These are phyloP conservation scores for Colletotrichum scovillei DNA, from an alignment of 2,329 filamentous ascomycete genomes.

Conservation along the genomic window DNA sequence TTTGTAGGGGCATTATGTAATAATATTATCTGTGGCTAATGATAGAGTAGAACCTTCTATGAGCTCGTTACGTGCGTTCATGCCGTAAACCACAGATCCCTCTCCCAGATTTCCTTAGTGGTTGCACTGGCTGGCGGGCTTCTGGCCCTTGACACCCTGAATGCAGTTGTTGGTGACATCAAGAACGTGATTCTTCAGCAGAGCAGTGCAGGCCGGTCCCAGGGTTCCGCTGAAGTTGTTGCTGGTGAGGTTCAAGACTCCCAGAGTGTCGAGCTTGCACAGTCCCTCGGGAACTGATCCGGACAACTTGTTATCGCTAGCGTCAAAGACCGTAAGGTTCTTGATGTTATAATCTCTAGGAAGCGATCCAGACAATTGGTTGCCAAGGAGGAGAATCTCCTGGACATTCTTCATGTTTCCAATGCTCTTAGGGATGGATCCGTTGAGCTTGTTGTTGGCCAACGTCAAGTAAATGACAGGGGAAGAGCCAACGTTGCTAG, in stretches of 20 bases:
- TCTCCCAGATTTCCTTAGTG: background rate
- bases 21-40: background rate
- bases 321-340: conserved; percentile 17
- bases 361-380: conserved; percentile 1
- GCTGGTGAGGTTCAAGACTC: conserved; percentile 4
- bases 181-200: background rate
- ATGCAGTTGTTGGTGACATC: conserved; percentile 19
- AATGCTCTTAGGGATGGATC: background rate
- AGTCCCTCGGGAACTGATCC: conserved; percentile 4
- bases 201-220: conserved; percentile 8
- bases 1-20: background rate
- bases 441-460: conserved; percentile 14
- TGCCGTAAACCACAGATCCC: background rate
- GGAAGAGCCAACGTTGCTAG: conserved; percentile 8
- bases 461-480: background rate
- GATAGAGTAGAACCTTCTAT: background rate
- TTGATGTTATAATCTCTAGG: background rate
- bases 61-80: background rate
- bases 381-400: conserved; percentile 14
- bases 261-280: background rate
- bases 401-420: background rate
- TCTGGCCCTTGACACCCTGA: conserved; percentile 7
- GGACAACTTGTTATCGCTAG: conserved; percentile 16
- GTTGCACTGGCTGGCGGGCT: conserved; percentile 5
- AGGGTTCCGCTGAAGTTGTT: conserved; percentile 14